These are phyloP conservation scores for Trichoderma atroviride DNA, from an alignment of 2,329 filamentous ascomycete genomes.

Conservation along the genomic window DNA sequence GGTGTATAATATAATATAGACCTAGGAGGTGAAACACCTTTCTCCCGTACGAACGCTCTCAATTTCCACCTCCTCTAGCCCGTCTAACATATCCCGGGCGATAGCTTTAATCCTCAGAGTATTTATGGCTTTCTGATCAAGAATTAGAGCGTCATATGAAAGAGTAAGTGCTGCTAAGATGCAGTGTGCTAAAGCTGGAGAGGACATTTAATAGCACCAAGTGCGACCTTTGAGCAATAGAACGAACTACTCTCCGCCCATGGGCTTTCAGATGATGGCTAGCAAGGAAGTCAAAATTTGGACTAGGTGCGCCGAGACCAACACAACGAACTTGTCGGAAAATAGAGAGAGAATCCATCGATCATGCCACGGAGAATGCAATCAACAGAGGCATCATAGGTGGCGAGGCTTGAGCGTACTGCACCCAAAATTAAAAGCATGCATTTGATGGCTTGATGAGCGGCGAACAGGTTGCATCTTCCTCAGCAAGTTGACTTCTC, in stretches of 20 bases:
- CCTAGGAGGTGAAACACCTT: not conserved
- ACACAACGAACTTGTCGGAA: not conserved
- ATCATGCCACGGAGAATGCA: slow-evolving; percentile 49
- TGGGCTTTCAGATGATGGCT: not conserved
- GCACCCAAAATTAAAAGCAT: not conserved
- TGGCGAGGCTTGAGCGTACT: not conserved
- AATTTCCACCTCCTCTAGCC: not conserved
- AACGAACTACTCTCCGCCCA: not conserved
- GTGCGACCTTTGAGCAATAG: not conserved
- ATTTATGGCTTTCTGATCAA: not conserved
- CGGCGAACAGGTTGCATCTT: not conserved
- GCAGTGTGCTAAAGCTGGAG: not conserved
- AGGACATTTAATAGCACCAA: not conserved
- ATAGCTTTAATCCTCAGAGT: not conserved
- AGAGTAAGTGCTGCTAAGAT: not conserved
- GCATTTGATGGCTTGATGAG: not conserved
- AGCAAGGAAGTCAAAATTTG: not conserved
- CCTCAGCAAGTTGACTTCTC: not conserved
- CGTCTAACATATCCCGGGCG: not conserved
- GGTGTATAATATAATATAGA: not conserved
- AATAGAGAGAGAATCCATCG: slow-evolving; percentile 36
- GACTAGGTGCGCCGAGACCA: not conserved
- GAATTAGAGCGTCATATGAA: not conserved
- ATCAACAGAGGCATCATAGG: not conserved
- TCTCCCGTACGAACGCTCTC: not conserved